Evolutionary conservation across 2,329 filamentous ascomycete genomes (phyloP).

Genomic region (Cladobotryum protrusum): DNA sequence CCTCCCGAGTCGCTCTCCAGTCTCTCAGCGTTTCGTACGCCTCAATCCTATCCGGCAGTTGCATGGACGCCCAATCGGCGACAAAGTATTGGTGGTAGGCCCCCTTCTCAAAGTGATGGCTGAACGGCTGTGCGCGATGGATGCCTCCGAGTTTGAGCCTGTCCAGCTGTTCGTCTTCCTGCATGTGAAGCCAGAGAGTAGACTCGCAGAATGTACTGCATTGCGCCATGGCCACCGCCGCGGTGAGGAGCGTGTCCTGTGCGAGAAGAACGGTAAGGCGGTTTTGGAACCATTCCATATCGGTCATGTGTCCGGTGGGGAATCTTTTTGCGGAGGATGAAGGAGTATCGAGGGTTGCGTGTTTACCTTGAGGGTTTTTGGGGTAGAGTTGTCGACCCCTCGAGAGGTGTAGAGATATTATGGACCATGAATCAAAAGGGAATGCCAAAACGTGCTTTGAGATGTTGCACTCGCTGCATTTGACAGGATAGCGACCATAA

Average conservation of each 20-base stretch:
- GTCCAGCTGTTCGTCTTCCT: conserved; percentile 17
- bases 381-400: conserved; percentile 32
- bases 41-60: conserved; percentile 14
- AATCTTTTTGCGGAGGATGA: conserved; percentile 6
- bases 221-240: conserved; percentile 31
- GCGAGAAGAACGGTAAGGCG: conserved; percentile 29
- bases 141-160: conserved; percentile 36
- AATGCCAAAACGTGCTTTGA: conserved; percentile 40
- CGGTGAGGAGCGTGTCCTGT: conserved; percentile 23
- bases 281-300: conserved; percentile 29
- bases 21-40: conserved; percentile 21
- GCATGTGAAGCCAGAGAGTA: conserved; percentile 29
- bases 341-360: too few relatives aligned
- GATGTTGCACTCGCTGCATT: conserved; percentile 35
- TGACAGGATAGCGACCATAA: conserved; percentile 29
- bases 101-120: conserved; percentile 31
- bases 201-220: conserved; percentile 21
- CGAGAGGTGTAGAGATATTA: conserved; percentile 32
- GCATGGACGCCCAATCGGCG: conserved; percentile 20
- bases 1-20: conserved; percentile 15
- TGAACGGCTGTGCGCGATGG: conserved; percentile 36
- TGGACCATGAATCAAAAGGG: conserved; percentile 39
- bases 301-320: conserved; percentile 14
- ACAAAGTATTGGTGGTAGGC: conserved; percentile 24
- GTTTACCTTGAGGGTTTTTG: not conserved